Evolutionary conservation across 1,284 basidiomycete species (phyloP).

Genomic region (Tylopilus sp.): DNA sequence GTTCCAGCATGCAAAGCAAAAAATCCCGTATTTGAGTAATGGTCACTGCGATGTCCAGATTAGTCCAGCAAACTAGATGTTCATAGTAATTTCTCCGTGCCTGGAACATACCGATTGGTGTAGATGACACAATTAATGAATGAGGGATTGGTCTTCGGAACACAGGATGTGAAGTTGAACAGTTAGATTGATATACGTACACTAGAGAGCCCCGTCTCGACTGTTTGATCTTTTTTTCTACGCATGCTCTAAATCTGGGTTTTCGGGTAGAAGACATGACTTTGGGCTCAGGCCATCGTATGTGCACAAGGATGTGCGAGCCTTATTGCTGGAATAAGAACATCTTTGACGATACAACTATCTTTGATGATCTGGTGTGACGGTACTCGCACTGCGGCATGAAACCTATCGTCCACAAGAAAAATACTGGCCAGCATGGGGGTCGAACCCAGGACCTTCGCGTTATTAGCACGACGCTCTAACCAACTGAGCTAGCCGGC

Average conservation of each 20-base stretch:
- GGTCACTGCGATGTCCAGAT: neutral
- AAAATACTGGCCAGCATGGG: slow-evolving; percentile 19
- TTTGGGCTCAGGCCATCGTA: too few relatives aligned
- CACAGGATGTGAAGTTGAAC: neutral
- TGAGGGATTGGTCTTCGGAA: neutral
- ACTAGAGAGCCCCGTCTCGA: too few relatives aligned
- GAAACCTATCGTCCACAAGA: neutral
- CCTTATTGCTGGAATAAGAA: too few relatives aligned
- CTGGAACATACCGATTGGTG: neutral
- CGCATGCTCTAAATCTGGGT: too few relatives aligned
- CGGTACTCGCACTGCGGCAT: too few relatives aligned
- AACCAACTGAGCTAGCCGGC: slow-evolving; percentile 22
- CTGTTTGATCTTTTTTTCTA: too few relatives aligned
- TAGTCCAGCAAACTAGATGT: neutral
- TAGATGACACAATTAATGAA: neutral
- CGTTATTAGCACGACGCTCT: slow-evolving; percentile 26
- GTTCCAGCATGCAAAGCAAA: neutral
- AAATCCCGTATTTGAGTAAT: neutral
- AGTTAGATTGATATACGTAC: too few relatives aligned
- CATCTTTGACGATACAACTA: too few relatives aligned
- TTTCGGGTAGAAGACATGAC: too few relatives aligned
- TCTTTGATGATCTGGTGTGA: too few relatives aligned
- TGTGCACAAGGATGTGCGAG: too few relatives aligned
- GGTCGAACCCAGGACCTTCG: slow-evolving; percentile 28
- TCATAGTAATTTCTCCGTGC: neutral